Evolutionary conservation across 2,329 filamentous ascomycete species (phyloP), one percentile per base, ranked within the genome.

Genomic region (Hypoxylon sp.): DNA sequence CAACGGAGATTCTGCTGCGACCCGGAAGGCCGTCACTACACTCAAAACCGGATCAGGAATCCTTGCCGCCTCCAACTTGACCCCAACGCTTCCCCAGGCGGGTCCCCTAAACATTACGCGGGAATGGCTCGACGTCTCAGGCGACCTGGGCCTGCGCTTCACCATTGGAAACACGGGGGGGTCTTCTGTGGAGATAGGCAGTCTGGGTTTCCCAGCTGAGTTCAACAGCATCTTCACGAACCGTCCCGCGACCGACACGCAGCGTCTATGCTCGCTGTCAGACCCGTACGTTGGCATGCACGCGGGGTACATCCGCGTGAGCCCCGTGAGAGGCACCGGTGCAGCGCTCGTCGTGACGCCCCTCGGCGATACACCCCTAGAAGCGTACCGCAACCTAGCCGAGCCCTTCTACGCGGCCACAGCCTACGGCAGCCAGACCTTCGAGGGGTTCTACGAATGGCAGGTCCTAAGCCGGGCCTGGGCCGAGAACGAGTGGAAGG

Each of bases 161-260:
- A 86, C 82, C 1, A 69, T 89, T 19, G 79, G 78, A 9, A 89
- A 88, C 65, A 75, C 75, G 0, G 82, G 75, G 0, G 69, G 72
- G 0, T 67, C 73, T 0, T 64, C 77, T 0, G 61, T 89, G 2
- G 87, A 89, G 63, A 75, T 90, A 4, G 87, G 87, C 1, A 84
- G 84, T 51, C 79, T 89, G 1, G 87, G 87, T 0, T 84, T 90
- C 55, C 87, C 87, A 0, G 82, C 86, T 19, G 86, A 88, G 73
- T 87, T 89, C 78, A 89, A 89, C 77, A 89, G 85, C 74, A 88
- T 90, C 70, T 89, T 89, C 72, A 87, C 82, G 11, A 79, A 80
- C 48, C 82, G 86, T 7, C 75, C 78, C 1, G 81, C 86, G 0
- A 77, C 78, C 2, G 82, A 86, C 5, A 87, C 84, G 5, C 82